Evolutionary conservation across 208 protist species (phyloP), one percentile per base, ranked within the genome.

Genomic region (Crithidia thermophila): DNA sequence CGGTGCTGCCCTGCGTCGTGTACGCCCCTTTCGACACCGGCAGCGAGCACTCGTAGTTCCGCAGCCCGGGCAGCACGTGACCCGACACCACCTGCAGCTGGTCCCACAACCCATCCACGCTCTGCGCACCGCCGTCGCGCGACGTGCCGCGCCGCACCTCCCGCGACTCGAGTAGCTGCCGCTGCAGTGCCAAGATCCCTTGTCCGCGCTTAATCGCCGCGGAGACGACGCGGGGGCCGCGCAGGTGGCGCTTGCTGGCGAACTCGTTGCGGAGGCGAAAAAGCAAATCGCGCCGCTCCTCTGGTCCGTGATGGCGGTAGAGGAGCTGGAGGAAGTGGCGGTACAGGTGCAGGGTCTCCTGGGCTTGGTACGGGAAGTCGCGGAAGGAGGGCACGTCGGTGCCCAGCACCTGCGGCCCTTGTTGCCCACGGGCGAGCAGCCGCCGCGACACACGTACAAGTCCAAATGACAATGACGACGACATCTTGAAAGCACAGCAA

Each of bases 211-310:
- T 73, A 52, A 95, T 46, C 16, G 90, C 90, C 9, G 78, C 80
- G 0, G 83, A 72, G 21, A 96, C 88, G 23, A 83, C 66, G 61
- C 86, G 83, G 16, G 81, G 82, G 23, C 78, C 84, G 7, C 49
- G 52, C 28, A 96, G 60, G 66, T 96, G 85, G 4, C 84, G 85
- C 46, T 84, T 79, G 64, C 77, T 79, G 42, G 68, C 27, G 52
- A 94, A 96, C 68, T 94, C 86, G 36, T 93, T 90, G 37, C 87
- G 91, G 39, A 96, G 72, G 1, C 87, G 85, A 52, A 93, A 91
- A 4, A 86, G 75, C 52, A 92, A 50, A 33, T 94, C 91, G 11
- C 59, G 57, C 4, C 84, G 81, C 55, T 94, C 88, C 66, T 87
- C 77, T 0, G 86, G 84, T 0, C 75, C 67, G 60, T 94, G 75